These are phyloP conservation scores for Trametes maxima DNA, from an alignment of 768 basidiomycete species.

Conservation along the genomic window DNA sequence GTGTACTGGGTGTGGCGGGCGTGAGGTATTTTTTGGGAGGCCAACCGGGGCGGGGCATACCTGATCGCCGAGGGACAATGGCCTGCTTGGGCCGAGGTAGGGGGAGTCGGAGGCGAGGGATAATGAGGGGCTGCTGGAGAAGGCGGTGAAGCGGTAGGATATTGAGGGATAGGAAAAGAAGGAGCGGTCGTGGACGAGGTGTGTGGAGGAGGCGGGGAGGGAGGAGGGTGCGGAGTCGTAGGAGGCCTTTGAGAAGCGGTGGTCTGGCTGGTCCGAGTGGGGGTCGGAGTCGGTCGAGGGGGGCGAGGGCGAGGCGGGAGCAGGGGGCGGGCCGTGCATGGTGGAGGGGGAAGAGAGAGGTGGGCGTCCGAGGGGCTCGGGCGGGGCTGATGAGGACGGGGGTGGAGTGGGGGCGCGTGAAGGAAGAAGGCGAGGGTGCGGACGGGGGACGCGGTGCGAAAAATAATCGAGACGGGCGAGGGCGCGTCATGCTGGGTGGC, in stretches of 20 bases:
- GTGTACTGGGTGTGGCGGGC: slow-evolving; percentile 33
- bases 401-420: not conserved
- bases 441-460: not conserved
- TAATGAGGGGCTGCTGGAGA: slow-evolving; percentile 26
- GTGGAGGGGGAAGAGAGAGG: slow-evolving; percentile 7
- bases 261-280: slow-evolving; percentile 5
- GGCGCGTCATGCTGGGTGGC: slow-evolving; percentile 10
- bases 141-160: slow-evolving; percentile 26
- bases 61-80: slow-evolving; percentile 30
- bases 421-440: not conserved
- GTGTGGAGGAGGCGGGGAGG: slow-evolving; percentile 13
- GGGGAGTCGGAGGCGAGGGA: slow-evolving; percentile 32
- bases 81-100: slow-evolving; percentile 30
- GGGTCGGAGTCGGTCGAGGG: slow-evolving; percentile 6
- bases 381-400: not conserved
- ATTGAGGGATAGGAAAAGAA: slow-evolving; percentile 25
- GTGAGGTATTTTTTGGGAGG: not conserved
- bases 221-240: slow-evolving; percentile 14
- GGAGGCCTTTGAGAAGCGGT: slow-evolving; percentile 19
- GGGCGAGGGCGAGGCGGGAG: slow-evolving; percentile 5
- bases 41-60: slow-evolving; percentile 13
- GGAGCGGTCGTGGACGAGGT: slow-evolving; percentile 21
- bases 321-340: slow-evolving; percentile 9
- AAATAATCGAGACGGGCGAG: slow-evolving; percentile 4
- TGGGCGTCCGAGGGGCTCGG: slow-evolving; percentile 1